phyloP scores from a whole-genome alignment of 2,329 filamentous ascomycete genomes.

The Aspergillus cejpii region DNA sequence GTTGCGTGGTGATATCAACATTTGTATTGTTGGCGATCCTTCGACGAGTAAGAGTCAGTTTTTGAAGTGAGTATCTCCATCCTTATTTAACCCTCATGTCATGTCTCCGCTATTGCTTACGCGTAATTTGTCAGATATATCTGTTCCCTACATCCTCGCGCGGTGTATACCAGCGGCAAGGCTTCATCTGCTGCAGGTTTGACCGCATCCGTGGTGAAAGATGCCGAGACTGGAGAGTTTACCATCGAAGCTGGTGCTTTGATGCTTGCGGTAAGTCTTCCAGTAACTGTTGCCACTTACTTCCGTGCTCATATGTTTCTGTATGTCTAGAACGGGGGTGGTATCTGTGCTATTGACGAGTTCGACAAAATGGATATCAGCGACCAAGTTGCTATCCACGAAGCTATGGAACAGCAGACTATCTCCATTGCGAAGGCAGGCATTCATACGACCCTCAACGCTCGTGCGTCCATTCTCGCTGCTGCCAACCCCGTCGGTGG shows the following conservation, averaged over 20 bases:
- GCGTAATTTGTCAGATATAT: conserved; percentile 55
- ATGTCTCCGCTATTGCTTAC: not conserved
- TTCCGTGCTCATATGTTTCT: conserved; percentile 7
- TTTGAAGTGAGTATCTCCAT: conserved; percentile 55
- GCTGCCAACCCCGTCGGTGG: conserved; percentile 94
- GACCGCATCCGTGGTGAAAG: conserved; percentile 93
- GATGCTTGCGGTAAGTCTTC: conserved; percentile 68
- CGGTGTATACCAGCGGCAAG: conserved; percentile 96
- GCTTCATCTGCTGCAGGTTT: conserved; percentile 95
- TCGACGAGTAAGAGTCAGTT: conserved; percentile 98
- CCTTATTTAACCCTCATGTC: not conserved
- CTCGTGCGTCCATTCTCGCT: conserved; percentile 87
- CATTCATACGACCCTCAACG: conserved; percentile 95
- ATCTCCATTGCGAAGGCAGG: conserved; percentile 98
- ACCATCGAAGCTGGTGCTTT: conserved; percentile 97
- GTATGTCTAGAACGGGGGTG: conserved; percentile 59
- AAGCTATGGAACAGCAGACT: conserved; percentile 99
- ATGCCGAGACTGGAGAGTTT: conserved; percentile 97
- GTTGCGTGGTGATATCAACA: conserved; percentile 94
- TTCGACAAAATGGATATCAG: conserved; percentile 99
- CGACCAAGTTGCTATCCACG: conserved; percentile 97
- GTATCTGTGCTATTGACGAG: conserved; percentile 96
- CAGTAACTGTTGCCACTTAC: not conserved
- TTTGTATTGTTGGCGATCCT: conserved; percentile 95
- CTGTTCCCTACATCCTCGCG: conserved; percentile 90